phyloP scores from a whole-genome alignment of 768 basidiomycete genomes.

The Suillus decipiens region DNA sequence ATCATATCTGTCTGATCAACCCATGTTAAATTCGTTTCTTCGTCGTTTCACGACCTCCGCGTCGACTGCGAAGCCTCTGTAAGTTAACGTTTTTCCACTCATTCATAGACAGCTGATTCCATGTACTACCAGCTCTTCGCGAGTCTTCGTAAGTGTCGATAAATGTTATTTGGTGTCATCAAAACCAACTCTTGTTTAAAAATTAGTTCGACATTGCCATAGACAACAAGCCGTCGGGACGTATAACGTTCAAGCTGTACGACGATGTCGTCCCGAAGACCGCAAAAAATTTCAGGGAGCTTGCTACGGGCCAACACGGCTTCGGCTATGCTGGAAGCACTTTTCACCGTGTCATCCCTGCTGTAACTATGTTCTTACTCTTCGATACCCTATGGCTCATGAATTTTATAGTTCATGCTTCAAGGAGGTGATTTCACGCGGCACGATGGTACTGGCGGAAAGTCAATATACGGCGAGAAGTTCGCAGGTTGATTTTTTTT shows the following conservation, averaged over 20 bases:
- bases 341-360: conserved; percentile 77
- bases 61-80: conserved; percentile 4
- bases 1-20: conserved; percentile 7
- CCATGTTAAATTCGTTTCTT: conserved; percentile 5
- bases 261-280: conserved; percentile 85
- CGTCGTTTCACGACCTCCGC: conserved; percentile 8
- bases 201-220: conserved; percentile 67
- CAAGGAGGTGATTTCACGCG: conserved; percentile 87
- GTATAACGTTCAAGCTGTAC: conserved; percentile 81
- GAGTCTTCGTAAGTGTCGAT: conserved; percentile 24
- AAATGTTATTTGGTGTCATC: neutral
- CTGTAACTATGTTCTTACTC: conserved; percentile 33
- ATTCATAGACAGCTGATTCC: neutral
- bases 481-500: conserved; percentile 2
- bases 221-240: conserved; percentile 58
- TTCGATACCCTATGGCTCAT: neutral
- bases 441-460: conserved; percentile 77
- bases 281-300: conserved; percentile 76
- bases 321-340: conserved; percentile 70
- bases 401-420: conserved; percentile 63
- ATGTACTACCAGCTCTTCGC: conserved; percentile 27
- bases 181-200: neutral
- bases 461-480: conserved; percentile 73
- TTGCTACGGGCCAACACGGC: conserved; percentile 65
- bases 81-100: neutral